A percentile compares a stretch with the other conserved stretches of the same genome.
These are phyloP conservation scores for Fusarium sacchari DNA, from an alignment of 2,329 filamentous ascomycete genomes.

Conservation along the genomic window DNA sequence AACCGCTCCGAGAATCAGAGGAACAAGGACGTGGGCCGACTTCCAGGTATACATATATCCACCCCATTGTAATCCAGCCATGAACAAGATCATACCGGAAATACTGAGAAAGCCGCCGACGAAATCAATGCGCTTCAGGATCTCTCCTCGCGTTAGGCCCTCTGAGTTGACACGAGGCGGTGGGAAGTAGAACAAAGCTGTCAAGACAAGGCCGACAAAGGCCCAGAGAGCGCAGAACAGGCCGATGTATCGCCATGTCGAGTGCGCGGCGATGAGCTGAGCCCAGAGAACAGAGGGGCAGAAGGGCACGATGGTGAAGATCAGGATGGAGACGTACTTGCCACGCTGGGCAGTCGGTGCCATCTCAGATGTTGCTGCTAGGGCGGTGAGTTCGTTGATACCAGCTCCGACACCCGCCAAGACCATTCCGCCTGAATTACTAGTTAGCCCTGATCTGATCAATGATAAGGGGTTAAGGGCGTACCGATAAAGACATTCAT, in stretches of 20 bases:
- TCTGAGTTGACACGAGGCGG: not conserved
- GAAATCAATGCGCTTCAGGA: not conserved
- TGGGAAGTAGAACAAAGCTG: not conserved
- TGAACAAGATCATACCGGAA: not conserved
- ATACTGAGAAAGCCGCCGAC: not conserved
- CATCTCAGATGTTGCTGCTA: not conserved
- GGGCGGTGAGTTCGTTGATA: not conserved
- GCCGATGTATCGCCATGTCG: not conserved
- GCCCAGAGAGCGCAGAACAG: not conserved
- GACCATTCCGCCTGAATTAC: not conserved
- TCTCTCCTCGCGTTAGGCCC: accelerated
- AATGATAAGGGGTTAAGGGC: too few relatives aligned
- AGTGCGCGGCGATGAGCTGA: not conserved
- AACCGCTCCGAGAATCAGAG: not conserved
- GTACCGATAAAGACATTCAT: not conserved
- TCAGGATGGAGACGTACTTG: not conserved
- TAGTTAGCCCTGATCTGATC: accelerated
- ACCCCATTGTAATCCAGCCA: not conserved
- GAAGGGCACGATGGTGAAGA: not conserved
- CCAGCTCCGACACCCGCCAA: not conserved
- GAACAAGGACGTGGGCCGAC: not conserved
- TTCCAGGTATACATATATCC: not conserved
- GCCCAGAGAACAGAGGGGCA: not conserved
- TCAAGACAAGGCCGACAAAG: not conserved
- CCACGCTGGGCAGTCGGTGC: not conserved